These are phyloP conservation scores for Salvia rosmarinus DNA, from an alignment of 257 asterid genomes.

Conservation along the genomic window DNA sequence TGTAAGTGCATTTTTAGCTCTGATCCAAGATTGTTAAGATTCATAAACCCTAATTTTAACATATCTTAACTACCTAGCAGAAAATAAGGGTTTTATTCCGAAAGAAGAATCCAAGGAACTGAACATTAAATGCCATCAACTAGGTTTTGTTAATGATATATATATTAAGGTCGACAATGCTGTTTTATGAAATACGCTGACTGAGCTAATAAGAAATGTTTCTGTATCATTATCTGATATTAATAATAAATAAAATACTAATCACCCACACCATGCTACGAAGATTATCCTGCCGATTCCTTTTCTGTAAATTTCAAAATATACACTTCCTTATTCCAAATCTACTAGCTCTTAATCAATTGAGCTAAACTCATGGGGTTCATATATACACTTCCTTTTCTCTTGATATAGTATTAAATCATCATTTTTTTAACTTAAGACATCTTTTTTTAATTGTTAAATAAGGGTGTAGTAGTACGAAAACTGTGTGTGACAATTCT, in stretches of 20 bases:
- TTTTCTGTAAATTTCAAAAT: too few relatives aligned
- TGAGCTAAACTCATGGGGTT: too few relatives aligned
- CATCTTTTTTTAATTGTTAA: too few relatives aligned
- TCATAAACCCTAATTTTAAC: neutral
- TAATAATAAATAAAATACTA: neutral
- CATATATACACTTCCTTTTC: too few relatives aligned
- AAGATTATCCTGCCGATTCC: too few relatives aligned
- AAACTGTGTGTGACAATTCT: too few relatives aligned
- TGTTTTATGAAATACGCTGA: neutral
- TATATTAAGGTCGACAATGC: neutral
- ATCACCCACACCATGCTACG: too few relatives aligned
- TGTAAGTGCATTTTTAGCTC: neutral
- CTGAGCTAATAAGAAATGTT: neutral
- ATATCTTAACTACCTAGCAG: neutral
- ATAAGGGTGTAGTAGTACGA: too few relatives aligned
- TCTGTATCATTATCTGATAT: neutral
- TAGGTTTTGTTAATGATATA: neutral
- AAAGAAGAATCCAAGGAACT: conserved; percentile 20
- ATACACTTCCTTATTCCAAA: too few relatives aligned
- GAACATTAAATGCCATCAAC: neutral
- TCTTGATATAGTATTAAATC: neutral
- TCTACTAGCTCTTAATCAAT: too few relatives aligned
- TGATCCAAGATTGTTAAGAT: too few relatives aligned
- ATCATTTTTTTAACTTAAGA: too few relatives aligned
- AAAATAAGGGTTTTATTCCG: neutral